Percentiles rank a stretch among this genome's conserved stretches.
phyloP scores from a whole-genome alignment of 2,329 filamentous ascomycete species.

The Pyrenophora graminea region DNA sequence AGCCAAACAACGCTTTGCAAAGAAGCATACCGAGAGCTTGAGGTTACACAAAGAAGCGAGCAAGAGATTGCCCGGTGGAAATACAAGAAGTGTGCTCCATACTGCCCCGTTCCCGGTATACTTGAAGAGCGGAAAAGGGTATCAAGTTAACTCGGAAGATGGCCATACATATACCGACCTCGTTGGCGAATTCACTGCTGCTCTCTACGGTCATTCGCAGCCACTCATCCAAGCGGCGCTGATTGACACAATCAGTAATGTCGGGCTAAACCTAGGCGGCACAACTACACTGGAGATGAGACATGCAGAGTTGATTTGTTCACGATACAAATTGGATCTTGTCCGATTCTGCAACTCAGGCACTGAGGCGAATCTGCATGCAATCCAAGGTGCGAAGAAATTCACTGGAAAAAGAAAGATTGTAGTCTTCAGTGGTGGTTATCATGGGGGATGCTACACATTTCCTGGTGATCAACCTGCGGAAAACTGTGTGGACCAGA shows the following conservation, averaged over 20 bases:
- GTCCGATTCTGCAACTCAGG: slow-evolving; percentile 38
- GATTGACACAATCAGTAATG: slow-evolving; percentile 28
- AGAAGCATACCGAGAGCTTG: slow-evolving; percentile 27
- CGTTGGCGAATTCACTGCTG: slow-evolving; percentile 35
- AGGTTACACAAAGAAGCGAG: slow-evolving; percentile 36
- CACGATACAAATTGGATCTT: slow-evolving; percentile 26
- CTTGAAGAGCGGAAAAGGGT: slow-evolving; percentile 33
- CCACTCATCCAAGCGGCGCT: slow-evolving; percentile 28
- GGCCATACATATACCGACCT: slow-evolving; percentile 37
- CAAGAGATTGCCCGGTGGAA: slow-evolving; percentile 44
- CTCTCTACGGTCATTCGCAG: slow-evolving; percentile 39
- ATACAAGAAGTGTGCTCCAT: slow-evolving; percentile 45
- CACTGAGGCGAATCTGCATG: slow-evolving; percentile 36
- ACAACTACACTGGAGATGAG: slow-evolving; percentile 26
- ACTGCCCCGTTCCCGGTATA: slow-evolving; percentile 46
- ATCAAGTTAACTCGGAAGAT: slow-evolving; percentile 39
- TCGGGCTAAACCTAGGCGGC: slow-evolving; percentile 42
- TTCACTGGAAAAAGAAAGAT: slow-evolving; percentile 49
- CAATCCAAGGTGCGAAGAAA: slow-evolving; percentile 49
- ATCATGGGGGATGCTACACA: slow-evolving; percentile 60
- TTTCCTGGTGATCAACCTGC: slow-evolving; percentile 49
- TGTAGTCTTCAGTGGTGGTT: slow-evolving; percentile 56
- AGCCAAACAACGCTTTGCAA: slow-evolving; percentile 22
- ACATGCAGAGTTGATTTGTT: slow-evolving; percentile 28
- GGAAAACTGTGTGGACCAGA: slow-evolving; percentile 54